Conservation (phyloP, 345 rosid species). For the Citrus cavaleriei region DNA sequence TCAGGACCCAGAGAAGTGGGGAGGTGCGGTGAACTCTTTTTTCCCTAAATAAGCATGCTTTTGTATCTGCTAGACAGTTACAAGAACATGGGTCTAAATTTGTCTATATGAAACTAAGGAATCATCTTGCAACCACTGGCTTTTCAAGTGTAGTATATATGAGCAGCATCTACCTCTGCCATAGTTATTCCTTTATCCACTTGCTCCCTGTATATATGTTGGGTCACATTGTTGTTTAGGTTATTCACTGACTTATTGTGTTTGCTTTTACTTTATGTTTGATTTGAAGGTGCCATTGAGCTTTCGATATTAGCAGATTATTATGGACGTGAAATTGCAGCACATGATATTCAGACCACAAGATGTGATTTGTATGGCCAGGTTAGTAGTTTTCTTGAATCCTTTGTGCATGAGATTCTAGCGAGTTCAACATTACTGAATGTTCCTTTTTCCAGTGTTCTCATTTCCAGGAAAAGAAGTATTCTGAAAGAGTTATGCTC, state of each 20-base stretch:
- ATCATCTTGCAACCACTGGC: background rate
- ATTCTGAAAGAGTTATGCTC: too few species aligned
- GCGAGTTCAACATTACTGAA: too few species aligned
- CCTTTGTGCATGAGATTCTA: too few species aligned
- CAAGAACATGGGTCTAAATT: too few species aligned
- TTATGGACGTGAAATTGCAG: slow-evolving; percentile 81
- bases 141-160: background rate
- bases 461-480: too few species aligned
- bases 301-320: slow-evolving; percentile 83
- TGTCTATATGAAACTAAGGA: too few species aligned
- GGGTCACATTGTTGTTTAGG: background rate
- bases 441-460: too few species aligned
- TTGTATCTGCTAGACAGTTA: too few species aligned
- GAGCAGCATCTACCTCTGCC: background rate
- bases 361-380: slow-evolving; percentile 96
- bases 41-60: too few species aligned
- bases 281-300: slow-evolving; percentile 82
- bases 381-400: slow-evolving; percentile 34
- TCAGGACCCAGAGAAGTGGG: too few species aligned
- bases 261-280: slow-evolving; percentile 10
- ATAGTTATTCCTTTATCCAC: background rate
- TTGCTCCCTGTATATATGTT: background rate
- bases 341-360: slow-evolving; percentile 82
- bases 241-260: background rate
- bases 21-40: too few species aligned